Conservation (phyloP, 768 basidiomycete genomes). For the Rhodotorula babjevae region DNA sequence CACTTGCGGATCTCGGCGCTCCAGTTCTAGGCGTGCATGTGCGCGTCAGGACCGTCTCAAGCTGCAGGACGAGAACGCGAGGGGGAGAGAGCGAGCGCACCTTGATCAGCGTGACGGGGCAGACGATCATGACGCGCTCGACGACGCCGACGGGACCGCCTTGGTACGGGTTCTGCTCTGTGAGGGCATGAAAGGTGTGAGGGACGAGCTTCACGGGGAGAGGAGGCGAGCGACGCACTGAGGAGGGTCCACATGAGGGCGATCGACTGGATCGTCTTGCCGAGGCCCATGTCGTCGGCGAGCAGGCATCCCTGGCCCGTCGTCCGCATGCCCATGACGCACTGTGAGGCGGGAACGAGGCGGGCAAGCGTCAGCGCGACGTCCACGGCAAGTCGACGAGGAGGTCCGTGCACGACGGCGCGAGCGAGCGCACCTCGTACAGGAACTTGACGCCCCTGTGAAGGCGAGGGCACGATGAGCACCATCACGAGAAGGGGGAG, state of each 20-base stretch:
- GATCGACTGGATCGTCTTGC: slow-evolving; percentile 79
- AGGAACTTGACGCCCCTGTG: slow-evolving; percentile 71
- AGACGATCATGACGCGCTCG: slow-evolving; percentile 83
- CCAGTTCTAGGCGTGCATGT: slow-evolving; percentile 66
- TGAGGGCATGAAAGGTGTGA: neutral
- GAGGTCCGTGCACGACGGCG: too few species aligned
- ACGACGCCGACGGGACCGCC: slow-evolving; percentile 54
- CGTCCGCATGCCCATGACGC: slow-evolving; percentile 87
- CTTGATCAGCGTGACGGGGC: slow-evolving; percentile 82
- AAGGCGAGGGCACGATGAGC: neutral
- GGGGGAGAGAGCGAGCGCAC: slow-evolving; percentile 50
- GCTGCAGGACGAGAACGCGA: neutral
- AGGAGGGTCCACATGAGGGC: slow-evolving; percentile 87
- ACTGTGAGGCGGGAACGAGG: neutral
- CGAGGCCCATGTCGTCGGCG: slow-evolving; percentile 97
- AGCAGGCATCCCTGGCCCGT: slow-evolving; percentile 89
- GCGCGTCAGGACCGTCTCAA: too few species aligned
- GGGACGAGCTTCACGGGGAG: neutral
- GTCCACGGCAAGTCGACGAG: too few species aligned
- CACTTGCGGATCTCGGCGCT: slow-evolving; percentile 92
- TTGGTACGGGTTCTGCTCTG: slow-evolving; percentile 79
- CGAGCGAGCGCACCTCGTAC: slow-evolving; percentile 62
- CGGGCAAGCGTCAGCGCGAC: neutral
- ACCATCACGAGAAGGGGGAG: neutral
- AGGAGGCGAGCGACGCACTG: slow-evolving; percentile 53